These are phyloP conservation scores for Debaryomyces psychrophilus DNA, from an alignment of 1,139 yeast species.

Conservation along the genomic window DNA sequence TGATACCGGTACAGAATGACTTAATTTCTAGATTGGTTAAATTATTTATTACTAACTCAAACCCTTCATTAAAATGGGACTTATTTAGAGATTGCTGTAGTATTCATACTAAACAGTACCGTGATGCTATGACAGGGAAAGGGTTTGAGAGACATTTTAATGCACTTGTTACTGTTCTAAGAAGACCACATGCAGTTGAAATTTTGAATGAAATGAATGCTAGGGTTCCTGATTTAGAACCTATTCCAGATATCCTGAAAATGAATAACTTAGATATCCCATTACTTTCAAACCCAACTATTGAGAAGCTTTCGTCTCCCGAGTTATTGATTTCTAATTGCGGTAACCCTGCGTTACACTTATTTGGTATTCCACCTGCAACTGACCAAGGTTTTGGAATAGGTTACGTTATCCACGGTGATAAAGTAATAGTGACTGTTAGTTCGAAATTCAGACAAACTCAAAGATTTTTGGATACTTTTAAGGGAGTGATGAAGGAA, in stretches of 20 bases:
- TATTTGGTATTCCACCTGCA: constrained; percentile 80
- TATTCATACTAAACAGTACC: constrained; percentile 52
- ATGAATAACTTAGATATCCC: constrained; percentile 37
- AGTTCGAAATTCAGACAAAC: constrained; percentile 79
- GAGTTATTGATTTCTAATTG: constrained; percentile 59
- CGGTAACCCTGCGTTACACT: constrained; percentile 74
- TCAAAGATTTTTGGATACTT: constrained; percentile 63
- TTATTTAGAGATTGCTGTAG: constrained; percentile 55
- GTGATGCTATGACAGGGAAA: constrained; percentile 57
- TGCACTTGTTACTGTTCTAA: constrained; percentile 55
- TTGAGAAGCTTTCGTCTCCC: constrained; percentile 45
- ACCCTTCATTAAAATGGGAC: constrained; percentile 52
- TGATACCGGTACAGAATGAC: constrained; percentile 65
- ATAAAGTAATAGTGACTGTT: constrained; percentile 59
- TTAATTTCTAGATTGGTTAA: constrained; percentile 58
- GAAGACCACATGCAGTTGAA: constrained; percentile 33
- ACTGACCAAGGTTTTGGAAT: constrained; percentile 75
- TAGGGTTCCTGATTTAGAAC: constrained; percentile 32
- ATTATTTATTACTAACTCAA: constrained; percentile 56
- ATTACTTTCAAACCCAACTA: constrained; percentile 61
- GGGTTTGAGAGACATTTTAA: constrained; percentile 76
- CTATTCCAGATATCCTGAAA: constrained; percentile 26
- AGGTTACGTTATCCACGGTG: constrained; percentile 73
- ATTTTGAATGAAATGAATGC: constrained; percentile 49
- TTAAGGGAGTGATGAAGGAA: constrained; percentile 61